Evolutionary conservation across 1,139 yeast genomes (phyloP), one percentile per base, ranked within the genome.

Genomic region (Hansenula lynferdii): DNA sequence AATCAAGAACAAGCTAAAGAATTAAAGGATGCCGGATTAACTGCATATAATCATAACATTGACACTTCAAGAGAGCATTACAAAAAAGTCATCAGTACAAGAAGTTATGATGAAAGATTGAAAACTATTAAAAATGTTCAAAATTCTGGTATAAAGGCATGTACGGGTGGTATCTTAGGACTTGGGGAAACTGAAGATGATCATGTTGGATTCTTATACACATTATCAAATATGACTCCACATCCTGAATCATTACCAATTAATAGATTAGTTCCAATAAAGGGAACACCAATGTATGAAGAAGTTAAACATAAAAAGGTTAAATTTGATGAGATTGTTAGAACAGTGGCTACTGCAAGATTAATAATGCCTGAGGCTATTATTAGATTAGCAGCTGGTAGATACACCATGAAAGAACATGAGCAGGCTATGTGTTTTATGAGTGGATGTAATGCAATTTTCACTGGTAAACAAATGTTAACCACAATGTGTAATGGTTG

Each of bases 241-340:
- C 92, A 84, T 49, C 94, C 94, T 1, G 94, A 84, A 57, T 80
- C 89, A 2, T 68, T 84, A 38, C 95, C 95, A n/a, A 83, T 84
- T 44, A 84, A 84, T 56, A 68, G 85, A 48, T 66, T 84, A 36
- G 87, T 84, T n/a, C 81, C 90, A 2, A 83, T 84, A 39, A 74
- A 77, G 47, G 95, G 95, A 2, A 84, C 95, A 0, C 89, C 89
- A 15, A 74, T 84, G 65, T 82, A 74, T 37, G 70, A 71, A 35
- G 83, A 77, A 40, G 57, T 77, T n/a, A 60, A 70, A 25, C 56
- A 63, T 21, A 67, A 69, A 38, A 65, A 68, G 40, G 60, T 83
- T 33, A 65, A 72, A 28, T 75, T 80, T 47, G 87, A 83, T 37
- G 74, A 73, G 22, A 72, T 84, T 19, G 62, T 84, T 29, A 71